Percentiles rank a stretch among this genome's conserved stretches.
phyloP scores from a whole-genome alignment of 2,329 filamentous ascomycete species.

The Orbilia oligospora region DNA sequence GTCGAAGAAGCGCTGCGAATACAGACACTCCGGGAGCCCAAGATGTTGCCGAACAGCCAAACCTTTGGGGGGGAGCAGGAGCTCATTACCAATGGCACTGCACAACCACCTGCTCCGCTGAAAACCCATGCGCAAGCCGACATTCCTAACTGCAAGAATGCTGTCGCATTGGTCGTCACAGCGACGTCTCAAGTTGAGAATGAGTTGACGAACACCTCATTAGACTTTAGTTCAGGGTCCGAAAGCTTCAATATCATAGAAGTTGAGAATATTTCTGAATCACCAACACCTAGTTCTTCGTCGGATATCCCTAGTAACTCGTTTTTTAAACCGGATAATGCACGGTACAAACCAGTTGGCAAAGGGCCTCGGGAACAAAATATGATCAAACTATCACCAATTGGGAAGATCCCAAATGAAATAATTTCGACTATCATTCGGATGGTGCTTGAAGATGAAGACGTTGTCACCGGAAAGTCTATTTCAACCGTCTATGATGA shows the following conservation, averaged over 20 bases:
- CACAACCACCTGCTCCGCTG: not conserved
- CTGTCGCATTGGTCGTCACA: not conserved
- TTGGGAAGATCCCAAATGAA: slow-evolving; percentile 41
- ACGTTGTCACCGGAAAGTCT: not conserved
- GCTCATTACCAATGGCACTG: not conserved
- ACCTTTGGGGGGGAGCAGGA: not conserved
- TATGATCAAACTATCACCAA: not conserved
- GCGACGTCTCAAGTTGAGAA: not conserved
- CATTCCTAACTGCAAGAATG: not conserved
- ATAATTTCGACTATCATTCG: slow-evolving; percentile 40
- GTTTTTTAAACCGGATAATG: slow-evolving; percentile 42
- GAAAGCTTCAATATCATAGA: not conserved
- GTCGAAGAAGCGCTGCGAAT: not conserved
- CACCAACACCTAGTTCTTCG: not conserved
- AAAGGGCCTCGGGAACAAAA: not conserved
- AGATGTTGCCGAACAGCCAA: not conserved
- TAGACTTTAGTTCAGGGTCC: not conserved
- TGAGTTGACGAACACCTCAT: not conserved
- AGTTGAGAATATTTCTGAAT: not conserved
- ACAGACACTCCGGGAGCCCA: not conserved
- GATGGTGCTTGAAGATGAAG: slow-evolving; percentile 15
- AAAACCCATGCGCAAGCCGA: not conserved
- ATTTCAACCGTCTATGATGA: slow-evolving; percentile 25
- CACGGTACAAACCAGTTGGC: slow-evolving; percentile 40
- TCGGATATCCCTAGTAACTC: not conserved